Evolutionary conservation across 2,329 filamentous ascomycete genomes (phyloP).

Genomic region (Ophiostoma quercus): DNA sequence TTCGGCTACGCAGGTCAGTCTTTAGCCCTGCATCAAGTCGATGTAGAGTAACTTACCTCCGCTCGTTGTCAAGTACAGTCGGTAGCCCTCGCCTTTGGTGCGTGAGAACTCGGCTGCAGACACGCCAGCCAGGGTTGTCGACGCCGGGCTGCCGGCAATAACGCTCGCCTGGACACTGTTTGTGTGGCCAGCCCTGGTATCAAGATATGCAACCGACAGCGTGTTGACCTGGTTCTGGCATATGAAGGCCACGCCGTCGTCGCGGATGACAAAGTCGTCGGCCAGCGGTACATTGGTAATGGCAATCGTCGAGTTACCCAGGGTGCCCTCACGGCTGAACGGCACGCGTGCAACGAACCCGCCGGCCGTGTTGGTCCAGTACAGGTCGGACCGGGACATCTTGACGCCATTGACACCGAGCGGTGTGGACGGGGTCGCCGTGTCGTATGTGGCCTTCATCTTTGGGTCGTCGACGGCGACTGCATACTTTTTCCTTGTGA

Average conservation of each 20-base stretch:
- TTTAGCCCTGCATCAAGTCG: too few species aligned
- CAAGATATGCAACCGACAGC: not conserved
- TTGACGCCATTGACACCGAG: conserved; percentile 5
- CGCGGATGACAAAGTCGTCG: not conserved
- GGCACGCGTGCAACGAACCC: not conserved
- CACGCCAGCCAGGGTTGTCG: not conserved
- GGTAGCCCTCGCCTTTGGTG: not conserved
- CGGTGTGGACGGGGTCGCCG: not conserved
- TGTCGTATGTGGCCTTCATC: not conserved
- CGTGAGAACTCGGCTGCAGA: conserved; percentile 4
- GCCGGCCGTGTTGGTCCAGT: conserved; percentile 7
- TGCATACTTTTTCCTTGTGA: not conserved
- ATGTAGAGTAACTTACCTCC: not conserved
- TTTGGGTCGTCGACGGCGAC: not conserved
- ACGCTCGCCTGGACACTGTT: not conserved
- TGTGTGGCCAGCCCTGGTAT: not conserved
- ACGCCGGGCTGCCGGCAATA: not conserved
- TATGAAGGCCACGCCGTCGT: not conserved
- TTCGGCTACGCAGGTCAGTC: not conserved
- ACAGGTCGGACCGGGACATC: not conserved
- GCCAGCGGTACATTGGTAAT: not conserved
- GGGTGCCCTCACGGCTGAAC: not conserved
- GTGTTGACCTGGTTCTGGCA: conserved; percentile 7
- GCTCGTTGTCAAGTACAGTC: not conserved
- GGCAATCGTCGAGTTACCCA: not conserved